phyloP scores from a whole-genome alignment of 108 stramenopile species.

The Nannochloropsis gaditana region DNA sequence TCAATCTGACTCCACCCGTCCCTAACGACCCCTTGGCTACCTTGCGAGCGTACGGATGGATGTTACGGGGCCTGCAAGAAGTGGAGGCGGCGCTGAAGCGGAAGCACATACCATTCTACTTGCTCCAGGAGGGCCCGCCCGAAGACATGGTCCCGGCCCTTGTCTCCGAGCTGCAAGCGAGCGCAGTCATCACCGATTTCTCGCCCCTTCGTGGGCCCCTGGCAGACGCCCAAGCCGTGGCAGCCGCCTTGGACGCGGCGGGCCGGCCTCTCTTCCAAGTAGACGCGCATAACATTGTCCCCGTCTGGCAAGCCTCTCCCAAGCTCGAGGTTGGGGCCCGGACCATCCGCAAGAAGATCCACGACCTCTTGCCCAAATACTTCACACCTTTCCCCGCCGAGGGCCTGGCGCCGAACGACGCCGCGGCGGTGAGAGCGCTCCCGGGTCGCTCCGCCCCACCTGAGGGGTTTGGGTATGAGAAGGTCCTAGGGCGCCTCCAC shows the following conservation, averaged over 20 bases:
- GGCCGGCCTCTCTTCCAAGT: constrained; percentile 70
- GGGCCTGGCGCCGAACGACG: background rate
- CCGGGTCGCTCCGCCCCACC: background rate
- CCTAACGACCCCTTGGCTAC: background rate
- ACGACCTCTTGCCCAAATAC: constrained; percentile 64
- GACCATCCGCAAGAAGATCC: constrained; percentile 87
- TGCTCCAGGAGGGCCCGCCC: constrained; percentile 59
- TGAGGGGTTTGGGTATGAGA: background rate
- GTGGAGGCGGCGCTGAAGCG: constrained; percentile 64
- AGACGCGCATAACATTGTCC: constrained; percentile 98
- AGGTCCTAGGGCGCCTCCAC: background rate
- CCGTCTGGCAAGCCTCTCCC: constrained; percentile 81
- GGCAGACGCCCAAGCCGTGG: constrained; percentile 63
- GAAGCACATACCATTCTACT: constrained; percentile 69
- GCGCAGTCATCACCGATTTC: constrained; percentile 76
- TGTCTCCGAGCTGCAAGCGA: constrained; percentile 48
- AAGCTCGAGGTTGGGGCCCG: constrained; percentile 89
- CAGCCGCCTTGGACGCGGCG: constrained; percentile 48
- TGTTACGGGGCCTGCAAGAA: constrained; percentile 21
- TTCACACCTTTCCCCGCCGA: constrained; percentile 64
- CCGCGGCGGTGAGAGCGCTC: background rate
- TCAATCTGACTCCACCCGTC: constrained; percentile 46
- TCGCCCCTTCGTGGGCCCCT: constrained; percentile 68
- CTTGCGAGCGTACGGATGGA: background rate
- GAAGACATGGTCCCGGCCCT: constrained; percentile 54